Percentiles rank a stretch among this genome's conserved stretches.
Evolutionary conservation across 257 asterid species (phyloP).

Genomic region (Ilex aquifolium): DNA sequence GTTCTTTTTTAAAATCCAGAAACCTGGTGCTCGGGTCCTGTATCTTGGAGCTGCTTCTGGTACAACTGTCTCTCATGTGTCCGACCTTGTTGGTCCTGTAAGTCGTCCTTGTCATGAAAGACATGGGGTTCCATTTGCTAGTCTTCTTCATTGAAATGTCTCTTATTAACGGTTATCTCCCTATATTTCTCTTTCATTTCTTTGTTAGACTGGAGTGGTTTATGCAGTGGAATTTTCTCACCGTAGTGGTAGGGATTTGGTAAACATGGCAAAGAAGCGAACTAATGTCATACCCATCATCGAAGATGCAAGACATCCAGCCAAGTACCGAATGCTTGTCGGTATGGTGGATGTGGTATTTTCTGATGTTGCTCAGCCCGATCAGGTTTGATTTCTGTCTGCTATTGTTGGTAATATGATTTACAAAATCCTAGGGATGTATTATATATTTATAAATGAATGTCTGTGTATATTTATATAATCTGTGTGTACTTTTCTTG

Average conservation of each 20-base stretch:
- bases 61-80: conserved; percentile 85
- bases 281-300: conserved; percentile 89
- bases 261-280: conserved; percentile 92
- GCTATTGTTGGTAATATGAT: neutral
- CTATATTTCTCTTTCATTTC: neutral
- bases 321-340: conserved; percentile 91
- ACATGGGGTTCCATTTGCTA: no score
- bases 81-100: conserved; percentile 91
- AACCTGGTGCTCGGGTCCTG: conserved; percentile 45
- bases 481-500: no score
- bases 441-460: no score
- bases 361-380: conserved; percentile 99
- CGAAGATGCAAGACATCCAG: conserved; percentile 97
- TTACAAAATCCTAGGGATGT: no score
- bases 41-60: conserved; percentile 87
- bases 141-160: neutral
- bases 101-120: conserved; percentile 14
- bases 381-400: conserved; percentile 47
- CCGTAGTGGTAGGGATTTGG: conserved; percentile 91
- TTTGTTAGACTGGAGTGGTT: conserved; percentile 69
- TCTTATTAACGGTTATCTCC: neutral
- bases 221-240: conserved; percentile 96
- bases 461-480: no score
- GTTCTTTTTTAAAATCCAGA: conserved; percentile 11
- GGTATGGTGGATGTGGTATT: conserved; percentile 98